Evolutionary conservation across 495 filamentous ascomycete genomes (phyloP).

Genomic region (Xylaria nigripes): DNA sequence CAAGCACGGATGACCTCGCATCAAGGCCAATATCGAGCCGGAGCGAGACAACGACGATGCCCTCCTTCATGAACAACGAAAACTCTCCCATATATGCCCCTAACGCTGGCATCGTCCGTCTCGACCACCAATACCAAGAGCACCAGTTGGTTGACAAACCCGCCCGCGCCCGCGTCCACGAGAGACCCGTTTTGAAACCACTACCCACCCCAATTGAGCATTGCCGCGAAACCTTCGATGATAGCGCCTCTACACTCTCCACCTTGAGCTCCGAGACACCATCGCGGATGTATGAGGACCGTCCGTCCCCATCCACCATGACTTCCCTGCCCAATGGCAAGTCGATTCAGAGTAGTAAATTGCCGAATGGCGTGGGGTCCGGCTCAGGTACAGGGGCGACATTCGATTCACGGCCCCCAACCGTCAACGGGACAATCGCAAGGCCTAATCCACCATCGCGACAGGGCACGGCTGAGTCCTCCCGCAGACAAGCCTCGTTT

Average conservation of each 20-base stretch:
- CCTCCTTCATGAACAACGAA: slow-evolving; percentile 49
- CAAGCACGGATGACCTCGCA: slow-evolving; percentile 2
- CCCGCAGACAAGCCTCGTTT: slow-evolving; percentile 20
- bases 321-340: slow-evolving; percentile 30
- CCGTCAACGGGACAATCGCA: slow-evolving; percentile 5
- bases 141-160: slow-evolving; percentile 20
- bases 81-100: slow-evolving; percentile 39
- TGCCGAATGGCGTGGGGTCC: slow-evolving; percentile 13
- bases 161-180: slow-evolving; percentile 19
- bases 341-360: slow-evolving; percentile 22
- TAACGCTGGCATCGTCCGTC: slow-evolving; percentile 28
- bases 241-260: slow-evolving; percentile 29
- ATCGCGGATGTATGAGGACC: slow-evolving; percentile 31
- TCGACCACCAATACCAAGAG: slow-evolving; percentile 24
- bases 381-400: slow-evolving; percentile 10
- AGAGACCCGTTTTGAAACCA: slow-evolving; percentile 16
- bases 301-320: slow-evolving; percentile 24
- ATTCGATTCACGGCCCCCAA: slow-evolving; percentile 15
- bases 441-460: slow-evolving; percentile 15
- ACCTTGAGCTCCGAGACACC: slow-evolving; percentile 30
- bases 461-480: slow-evolving; percentile 18
- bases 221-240: slow-evolving; percentile 29
- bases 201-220: slow-evolving; percentile 25
- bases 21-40: background rate
- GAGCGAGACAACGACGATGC: slow-evolving; percentile 38